Base-by-base conservation (phyloP, 495 filamentous ascomycete genomes). In the Aspergillus egyptiacus region DNA sequence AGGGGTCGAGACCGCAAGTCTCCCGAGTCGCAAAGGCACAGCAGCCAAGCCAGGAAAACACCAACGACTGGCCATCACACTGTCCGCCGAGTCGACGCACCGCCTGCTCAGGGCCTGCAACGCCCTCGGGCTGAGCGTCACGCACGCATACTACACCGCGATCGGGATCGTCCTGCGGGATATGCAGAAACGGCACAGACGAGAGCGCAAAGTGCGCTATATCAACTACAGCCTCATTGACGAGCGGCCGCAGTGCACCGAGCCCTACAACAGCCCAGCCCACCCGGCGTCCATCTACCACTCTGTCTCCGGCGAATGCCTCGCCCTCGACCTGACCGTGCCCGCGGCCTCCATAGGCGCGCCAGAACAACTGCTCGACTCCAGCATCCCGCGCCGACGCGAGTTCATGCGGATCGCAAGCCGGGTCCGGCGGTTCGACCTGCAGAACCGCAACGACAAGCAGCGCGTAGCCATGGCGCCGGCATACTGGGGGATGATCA, bases 81-180 rank as follows among this genome's bases (percentile, higher is more conserved):
- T 62, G 0, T 32, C 53, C 1, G 28, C 37, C 6, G 42, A 62
- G 9, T 19, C 36, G 8, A 60, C 59, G 1, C 9, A 37, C 13
- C 48, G 20, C 3, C 13, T 62, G 14, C 27, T 61, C 2, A 40
- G 27, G 1, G 53, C 56, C 1, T 57, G 56, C 51, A 54, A 42
- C 22, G 39, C 18, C 2, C 15, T 51, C 1, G 54, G 54, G 2
- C n/a, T 49, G 2, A 57, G 56, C 27, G 31, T 65, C 2, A 62
- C 57, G 2, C 62, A 62, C 48, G 62, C 53, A 2, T 65, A 65
- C 28, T 59, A 65, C 47, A 54, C 62, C 1, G 62, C 57, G 14
- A 58, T 61, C 23, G 57, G 55, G 2, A 39, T 59, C n/a, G 23
- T 41, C 10, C 46, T 61, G 11, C 33, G 57, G 0, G 62, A 61